phyloP scores from a whole-genome alignment of 2,329 filamentous ascomycete species.

The Fusarium nanum region DNA sequence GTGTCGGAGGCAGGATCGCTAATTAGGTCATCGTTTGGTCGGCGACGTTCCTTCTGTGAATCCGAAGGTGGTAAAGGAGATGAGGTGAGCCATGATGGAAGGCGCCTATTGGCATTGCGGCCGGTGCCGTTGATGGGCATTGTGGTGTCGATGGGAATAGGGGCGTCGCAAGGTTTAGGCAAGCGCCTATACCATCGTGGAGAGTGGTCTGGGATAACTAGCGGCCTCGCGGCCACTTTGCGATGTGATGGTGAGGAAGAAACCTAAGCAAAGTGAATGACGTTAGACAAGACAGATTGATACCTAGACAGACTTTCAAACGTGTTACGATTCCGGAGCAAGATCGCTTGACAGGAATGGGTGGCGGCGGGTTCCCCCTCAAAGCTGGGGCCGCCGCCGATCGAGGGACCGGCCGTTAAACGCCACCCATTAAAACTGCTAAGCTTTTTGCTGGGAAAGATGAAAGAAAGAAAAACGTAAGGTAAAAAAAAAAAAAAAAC shows the following conservation, averaged over 20 bases:
- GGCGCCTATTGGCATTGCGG: conserved; percentile 46
- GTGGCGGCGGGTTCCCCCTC: conserved; percentile 44
- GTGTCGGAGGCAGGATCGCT: conserved; percentile 58
- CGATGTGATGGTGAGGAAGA: conserved; percentile 29
- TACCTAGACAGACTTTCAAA: conserved; percentile 20
- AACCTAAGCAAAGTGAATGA: conserved; percentile 31
- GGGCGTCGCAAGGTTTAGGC: conserved; percentile 40
- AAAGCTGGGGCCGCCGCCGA: conserved; percentile 36
- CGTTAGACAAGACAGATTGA: conserved; percentile 39
- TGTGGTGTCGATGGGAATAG: conserved; percentile 34
- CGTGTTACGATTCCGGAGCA: conserved; percentile 31
- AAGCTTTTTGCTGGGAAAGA: conserved; percentile 29
- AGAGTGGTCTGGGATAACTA: conserved; percentile 43
- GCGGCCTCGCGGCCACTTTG: conserved; percentile 32
- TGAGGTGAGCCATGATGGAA: conserved; percentile 35
- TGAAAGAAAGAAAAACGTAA: neutral
- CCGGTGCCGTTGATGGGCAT: conserved; percentile 51
- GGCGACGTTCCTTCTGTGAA: conserved; percentile 39
- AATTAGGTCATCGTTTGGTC: conserved; percentile 54
- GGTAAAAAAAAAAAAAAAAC: neutral
- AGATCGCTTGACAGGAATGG: conserved; percentile 34
- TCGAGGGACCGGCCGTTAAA: conserved; percentile 42
- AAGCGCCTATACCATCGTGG: conserved; percentile 53
- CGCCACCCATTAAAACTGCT: conserved; percentile 39
- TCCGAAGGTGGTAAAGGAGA: conserved; percentile 39